These are phyloP conservation scores for Colletotrichum gloeosporioides DNA, from an alignment of 2,329 filamentous ascomycete species.

Conservation along the genomic window DNA sequence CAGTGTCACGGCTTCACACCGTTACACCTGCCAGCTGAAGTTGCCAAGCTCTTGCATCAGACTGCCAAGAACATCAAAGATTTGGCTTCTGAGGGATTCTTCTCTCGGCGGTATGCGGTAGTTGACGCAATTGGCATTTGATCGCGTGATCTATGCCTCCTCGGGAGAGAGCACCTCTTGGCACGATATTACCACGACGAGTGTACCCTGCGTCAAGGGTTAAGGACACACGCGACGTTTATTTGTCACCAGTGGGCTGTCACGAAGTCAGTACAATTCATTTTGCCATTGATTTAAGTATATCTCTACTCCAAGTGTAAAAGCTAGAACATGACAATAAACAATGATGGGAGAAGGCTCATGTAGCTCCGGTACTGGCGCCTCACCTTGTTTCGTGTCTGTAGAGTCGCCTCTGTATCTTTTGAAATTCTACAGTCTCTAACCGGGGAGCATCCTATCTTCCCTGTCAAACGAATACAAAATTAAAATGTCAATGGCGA, in stretches of 20 bases:
- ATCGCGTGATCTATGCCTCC: not conserved
- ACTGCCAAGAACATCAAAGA: not conserved
- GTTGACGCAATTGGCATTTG: not conserved
- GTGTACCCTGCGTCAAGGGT: not conserved
- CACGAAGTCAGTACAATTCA: not conserved
- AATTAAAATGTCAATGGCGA: no score
- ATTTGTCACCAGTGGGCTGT: accelerated
- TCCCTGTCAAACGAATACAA: no score
- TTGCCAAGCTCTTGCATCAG: not conserved
- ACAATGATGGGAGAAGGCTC: no score
- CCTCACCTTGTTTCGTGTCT: no score
- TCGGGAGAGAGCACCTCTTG: not conserved
- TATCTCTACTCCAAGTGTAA: no score
- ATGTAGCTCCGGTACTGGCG: no score
- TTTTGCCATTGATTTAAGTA: no score
- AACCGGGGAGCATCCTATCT: no score
- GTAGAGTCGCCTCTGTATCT: no score
- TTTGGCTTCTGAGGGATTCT: not conserved
- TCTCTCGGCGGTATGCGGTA: not conserved
- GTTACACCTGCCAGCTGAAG: not conserved
- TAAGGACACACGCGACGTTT: not conserved
- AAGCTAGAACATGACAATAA: no score
- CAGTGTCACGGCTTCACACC: not conserved
- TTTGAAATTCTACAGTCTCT: no score
- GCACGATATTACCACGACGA: not conserved